phyloP scores from a whole-genome alignment of 225 moss, liverwort and hornwort species.

The Ulota crispa region DNA sequence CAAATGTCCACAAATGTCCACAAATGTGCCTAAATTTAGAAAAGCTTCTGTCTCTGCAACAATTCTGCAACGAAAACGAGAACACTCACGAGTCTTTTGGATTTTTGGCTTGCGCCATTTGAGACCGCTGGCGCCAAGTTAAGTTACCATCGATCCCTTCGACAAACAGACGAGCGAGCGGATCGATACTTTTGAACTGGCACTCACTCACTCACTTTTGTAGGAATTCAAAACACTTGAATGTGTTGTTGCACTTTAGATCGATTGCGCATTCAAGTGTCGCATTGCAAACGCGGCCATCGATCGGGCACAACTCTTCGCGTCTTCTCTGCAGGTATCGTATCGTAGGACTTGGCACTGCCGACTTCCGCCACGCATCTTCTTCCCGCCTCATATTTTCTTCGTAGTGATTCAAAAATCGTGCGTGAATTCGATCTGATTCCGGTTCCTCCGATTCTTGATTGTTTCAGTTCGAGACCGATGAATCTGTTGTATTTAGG shows the following conservation, averaged over 20 bases:
- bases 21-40: too few relatives aligned
- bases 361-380: not conserved
- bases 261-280: not conserved
- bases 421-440: not conserved
- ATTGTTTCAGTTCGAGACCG: not conserved
- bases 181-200: not conserved
- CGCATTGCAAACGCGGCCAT: not conserved
- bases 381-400: not conserved
- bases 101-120: too few relatives aligned
- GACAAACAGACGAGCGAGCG: not conserved
- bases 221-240: not conserved
- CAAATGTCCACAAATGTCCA: too few relatives aligned
- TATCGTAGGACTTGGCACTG: not conserved
- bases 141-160: not conserved
- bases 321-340: not conserved
- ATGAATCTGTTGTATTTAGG: not conserved
- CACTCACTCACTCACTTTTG: not conserved
- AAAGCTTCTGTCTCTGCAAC: too few relatives aligned
- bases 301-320: not conserved
- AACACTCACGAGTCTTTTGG: too few relatives aligned
- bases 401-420: not conserved
- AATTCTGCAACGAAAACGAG: too few relatives aligned
- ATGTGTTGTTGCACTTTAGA: not conserved
- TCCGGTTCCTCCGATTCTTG: not conserved
- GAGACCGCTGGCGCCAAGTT: not conserved